Evolutionary conservation across 257 asterid genomes (phyloP).

Genomic region (Solanum medicagineum): DNA sequence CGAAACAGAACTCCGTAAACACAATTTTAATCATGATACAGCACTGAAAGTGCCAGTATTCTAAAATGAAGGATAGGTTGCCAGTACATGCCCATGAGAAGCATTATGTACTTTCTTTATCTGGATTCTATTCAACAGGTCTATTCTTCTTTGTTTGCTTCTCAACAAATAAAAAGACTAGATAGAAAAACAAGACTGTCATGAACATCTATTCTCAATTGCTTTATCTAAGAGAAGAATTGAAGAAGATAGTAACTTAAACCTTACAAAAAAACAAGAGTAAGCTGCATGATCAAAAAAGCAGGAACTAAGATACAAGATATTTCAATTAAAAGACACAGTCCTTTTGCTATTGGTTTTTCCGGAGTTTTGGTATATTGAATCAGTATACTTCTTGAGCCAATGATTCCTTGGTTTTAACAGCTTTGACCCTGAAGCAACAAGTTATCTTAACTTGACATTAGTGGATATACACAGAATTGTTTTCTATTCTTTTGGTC

Average conservation of each 20-base stretch:
- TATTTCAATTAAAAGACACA: background rate
- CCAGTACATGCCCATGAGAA: background rate
- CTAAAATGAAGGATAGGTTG: background rate
- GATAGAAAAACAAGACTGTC: background rate
- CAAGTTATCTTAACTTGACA: background rate
- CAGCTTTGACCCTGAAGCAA: background rate
- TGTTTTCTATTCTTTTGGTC: background rate
- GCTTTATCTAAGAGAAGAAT: background rate
- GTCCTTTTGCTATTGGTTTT: background rate
- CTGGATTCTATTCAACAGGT: background rate
- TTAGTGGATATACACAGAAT: background rate
- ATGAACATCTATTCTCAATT: background rate
- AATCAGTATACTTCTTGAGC: background rate
- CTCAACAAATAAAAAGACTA: background rate
- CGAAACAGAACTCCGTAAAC: background rate
- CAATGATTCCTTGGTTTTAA: background rate
- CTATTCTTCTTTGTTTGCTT: background rate
- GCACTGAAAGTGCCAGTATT: background rate
- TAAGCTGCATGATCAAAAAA: background rate
- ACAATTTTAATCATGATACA: background rate
- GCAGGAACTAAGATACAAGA: background rate
- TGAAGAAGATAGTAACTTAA: background rate
- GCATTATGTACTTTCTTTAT: background rate
- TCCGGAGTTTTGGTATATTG: background rate
- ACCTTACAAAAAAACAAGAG: background rate